Evolutionary conservation across 2,329 filamentous ascomycete genomes (phyloP).

Genomic region (Aspergillus jensenii): DNA sequence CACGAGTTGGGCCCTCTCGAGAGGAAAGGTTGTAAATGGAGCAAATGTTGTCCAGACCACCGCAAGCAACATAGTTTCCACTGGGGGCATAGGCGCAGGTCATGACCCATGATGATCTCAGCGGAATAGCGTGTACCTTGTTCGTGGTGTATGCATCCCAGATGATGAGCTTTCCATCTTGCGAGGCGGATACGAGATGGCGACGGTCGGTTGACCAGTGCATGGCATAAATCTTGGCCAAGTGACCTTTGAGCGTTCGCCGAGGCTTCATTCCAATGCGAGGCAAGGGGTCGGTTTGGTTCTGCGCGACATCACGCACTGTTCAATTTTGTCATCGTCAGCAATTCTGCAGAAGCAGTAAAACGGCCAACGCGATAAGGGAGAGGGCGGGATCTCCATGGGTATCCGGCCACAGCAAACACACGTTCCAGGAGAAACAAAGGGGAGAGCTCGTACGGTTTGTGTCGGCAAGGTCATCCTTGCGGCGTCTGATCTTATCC

Average conservation of each 20-base stretch:
- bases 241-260: conserved; percentile 92
- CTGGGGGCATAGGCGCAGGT: conserved; percentile 98
- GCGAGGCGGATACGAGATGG: conserved; percentile 95
- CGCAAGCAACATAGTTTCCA: conserved; percentile 97
- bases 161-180: conserved; percentile 99
- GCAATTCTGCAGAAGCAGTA: conserved; percentile 18
- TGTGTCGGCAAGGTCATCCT: conserved; percentile 98
- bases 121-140: conserved; percentile 97
- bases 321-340: conserved; percentile 24
- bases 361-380: not conserved
- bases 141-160: conserved; percentile 99
- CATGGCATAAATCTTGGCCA: conserved; percentile 99
- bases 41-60: conserved; percentile 98
- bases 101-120: conserved; percentile 99
- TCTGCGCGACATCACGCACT: conserved; percentile 91
- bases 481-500: conserved; percentile 99
- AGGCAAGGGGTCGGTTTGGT: conserved; percentile 87
- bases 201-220: conserved; percentile 99
- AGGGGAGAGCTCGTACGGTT: conserved; percentile 69
- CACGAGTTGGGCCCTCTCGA: conserved; percentile 92
- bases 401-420: too few species aligned
- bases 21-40: conserved; percentile 99
- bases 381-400: not conserved
- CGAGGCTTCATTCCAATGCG: conserved; percentile 97
- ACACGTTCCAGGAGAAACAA: conserved; percentile 6